Evolutionary conservation across 1,284 basidiomycete genomes (phyloP), one percentile per base, ranked within the genome.

Genomic region (Pseudozyma hubeiensis): DNA sequence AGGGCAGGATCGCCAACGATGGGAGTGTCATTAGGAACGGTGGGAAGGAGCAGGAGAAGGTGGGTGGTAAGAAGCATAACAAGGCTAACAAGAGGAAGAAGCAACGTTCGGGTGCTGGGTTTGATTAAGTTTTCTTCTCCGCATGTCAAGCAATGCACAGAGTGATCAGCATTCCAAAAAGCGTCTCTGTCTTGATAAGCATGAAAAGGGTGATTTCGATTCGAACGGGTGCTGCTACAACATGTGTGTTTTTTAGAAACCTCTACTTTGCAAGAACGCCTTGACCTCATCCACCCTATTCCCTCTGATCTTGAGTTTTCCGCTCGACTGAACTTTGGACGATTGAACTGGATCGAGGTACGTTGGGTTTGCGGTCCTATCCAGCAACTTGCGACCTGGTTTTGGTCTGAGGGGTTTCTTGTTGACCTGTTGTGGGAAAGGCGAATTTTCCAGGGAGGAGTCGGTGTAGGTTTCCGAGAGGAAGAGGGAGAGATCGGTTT

Each of bases 1-100:
- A 67, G 40, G 77, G 77, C 1, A 60, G 71, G 37, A 55, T 81
- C 24, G 77, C 64, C 3, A 63, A 74, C 41, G 80, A 81, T 45
- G 80, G 80, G 7, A 61, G 50, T 16, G 46, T 64, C 17, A 57
- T 71, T 33, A 49, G 86, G 13, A 86, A 87, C 62, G 83, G 88
- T 14, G 82, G 39, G 3, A 7, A 10, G 39, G 11, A 87, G 2
- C 84, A 89, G 75, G 89, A 34, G 56, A 34, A 64, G 53, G 87
- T 14, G 45, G 82, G 85, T 9, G 89, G 89, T 19, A 97, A 97
- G 87, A 95, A 94, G 84, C 91, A 92, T 79, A 92, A 93, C 87
- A 98, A 95, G 86, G 92, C 90, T 80, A 88, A 86, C 90, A 93
- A 88, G 87, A 61, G 80, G 29, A 67, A 72, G 56, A 81, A 81